Evolutionary conservation across 2,329 filamentous ascomycete species (phyloP).

Genomic region (Beauveria medogensis): DNA sequence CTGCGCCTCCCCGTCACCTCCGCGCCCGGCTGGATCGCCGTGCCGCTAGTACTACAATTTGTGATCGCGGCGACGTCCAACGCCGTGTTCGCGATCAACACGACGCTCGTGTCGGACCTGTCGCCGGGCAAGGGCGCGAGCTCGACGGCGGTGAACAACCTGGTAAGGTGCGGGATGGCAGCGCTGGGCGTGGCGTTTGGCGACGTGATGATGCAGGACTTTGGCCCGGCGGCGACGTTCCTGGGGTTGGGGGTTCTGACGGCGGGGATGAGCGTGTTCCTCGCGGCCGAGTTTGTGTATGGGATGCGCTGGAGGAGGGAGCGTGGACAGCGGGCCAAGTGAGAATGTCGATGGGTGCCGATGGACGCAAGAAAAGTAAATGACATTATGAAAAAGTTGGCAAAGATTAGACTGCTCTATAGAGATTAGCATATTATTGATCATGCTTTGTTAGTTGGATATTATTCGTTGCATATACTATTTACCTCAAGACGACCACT

Average conservation of each 20-base stretch:
- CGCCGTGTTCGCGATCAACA: neutral
- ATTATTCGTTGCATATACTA: too few species aligned
- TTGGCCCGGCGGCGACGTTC: slow-evolving; percentile 7
- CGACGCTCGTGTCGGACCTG: neutral
- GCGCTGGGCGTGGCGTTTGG: neutral
- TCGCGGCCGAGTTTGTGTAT: neutral
- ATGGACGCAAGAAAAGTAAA: too few species aligned
- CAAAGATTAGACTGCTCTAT: too few species aligned
- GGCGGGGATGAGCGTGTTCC: neutral
- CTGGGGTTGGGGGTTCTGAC: slow-evolving; percentile 1
- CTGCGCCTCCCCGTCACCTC: neutral
- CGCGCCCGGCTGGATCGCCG: neutral
- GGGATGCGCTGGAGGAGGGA: neutral
- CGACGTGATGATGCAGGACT: neutral
- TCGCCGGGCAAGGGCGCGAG: neutral
- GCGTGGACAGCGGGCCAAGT: neutral
- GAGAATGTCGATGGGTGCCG: too few species aligned
- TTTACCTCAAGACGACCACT: too few species aligned
- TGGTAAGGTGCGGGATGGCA: neutral
- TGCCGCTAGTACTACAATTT: neutral
- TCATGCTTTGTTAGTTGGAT: too few species aligned
- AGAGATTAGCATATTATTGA: too few species aligned
- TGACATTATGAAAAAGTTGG: too few species aligned
- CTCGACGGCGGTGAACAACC: neutral
- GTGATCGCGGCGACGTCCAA: neutral